Conservation (phyloP, 176 grass and related monocot species). For the Oryza rufipogon region DNA sequence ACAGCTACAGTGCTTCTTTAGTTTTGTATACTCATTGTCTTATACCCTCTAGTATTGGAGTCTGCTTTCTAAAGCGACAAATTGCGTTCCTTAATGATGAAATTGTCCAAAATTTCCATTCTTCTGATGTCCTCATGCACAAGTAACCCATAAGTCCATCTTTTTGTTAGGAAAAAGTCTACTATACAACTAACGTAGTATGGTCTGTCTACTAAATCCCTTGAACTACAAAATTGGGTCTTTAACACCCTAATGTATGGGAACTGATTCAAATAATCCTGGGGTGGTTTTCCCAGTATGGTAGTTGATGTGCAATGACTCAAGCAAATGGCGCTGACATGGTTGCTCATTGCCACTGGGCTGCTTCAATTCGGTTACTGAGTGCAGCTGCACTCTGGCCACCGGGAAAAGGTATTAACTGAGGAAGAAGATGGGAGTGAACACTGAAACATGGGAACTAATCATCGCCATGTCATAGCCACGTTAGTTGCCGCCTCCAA, state of each 20-base stretch:
- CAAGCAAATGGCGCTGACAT: neutral
- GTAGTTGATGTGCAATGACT: neutral
- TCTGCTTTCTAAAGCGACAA: neutral
- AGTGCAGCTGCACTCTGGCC: neutral
- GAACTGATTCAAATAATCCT: neutral
- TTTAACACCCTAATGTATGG: neutral
- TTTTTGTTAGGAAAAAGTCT: neutral
- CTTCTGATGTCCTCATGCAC: neutral
- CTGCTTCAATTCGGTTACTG: neutral
- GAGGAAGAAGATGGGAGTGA: neutral
- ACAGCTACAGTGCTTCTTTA: neutral
- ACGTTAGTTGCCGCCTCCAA: neutral
- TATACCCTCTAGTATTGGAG: neutral
- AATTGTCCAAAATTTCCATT: neutral
- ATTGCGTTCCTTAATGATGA: neutral
- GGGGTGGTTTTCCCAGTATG: neutral
- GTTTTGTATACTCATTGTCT: neutral
- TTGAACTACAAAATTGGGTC: neutral
- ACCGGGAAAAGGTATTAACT: neutral
- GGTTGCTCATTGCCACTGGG: neutral
- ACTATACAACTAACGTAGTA: neutral
- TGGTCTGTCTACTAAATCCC: neutral
- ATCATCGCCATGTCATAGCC: neutral
- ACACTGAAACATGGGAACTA: neutral
- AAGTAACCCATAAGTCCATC: slow-evolving; percentile 16